These are phyloP conservation scores for Colletotrichum truncatum DNA, from an alignment of 2,329 filamentous ascomycete genomes.

Conservation along the genomic window DNA sequence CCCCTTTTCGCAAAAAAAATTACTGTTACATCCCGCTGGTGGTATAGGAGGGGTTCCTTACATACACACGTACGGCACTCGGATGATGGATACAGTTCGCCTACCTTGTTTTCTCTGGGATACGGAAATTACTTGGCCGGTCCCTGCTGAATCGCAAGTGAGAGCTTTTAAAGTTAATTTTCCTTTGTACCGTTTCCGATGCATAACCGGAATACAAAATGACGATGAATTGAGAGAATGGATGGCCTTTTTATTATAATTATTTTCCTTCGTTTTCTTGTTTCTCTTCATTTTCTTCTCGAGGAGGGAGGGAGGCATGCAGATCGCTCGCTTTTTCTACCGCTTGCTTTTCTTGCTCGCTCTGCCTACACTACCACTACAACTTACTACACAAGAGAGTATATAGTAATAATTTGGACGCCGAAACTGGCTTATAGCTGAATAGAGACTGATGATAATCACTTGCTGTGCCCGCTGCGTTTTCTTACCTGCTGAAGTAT, in stretches of 20 bases:
- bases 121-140: background rate
- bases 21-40: background rate
- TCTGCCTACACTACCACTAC: constrained; percentile 8
- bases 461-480: too few species aligned
- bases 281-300: too few species aligned
- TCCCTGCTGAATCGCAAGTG: background rate
- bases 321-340: constrained; percentile 4
- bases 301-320: background rate
- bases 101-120: background rate
- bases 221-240: constrained; percentile 16
- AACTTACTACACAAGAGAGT: constrained; percentile 21
- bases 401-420: constrained; percentile 34
- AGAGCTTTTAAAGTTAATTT: constrained; percentile 12
- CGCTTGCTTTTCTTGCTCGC: background rate
- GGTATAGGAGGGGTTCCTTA: background rate
- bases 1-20: constrained; percentile 38
- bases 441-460: constrained; percentile 2
- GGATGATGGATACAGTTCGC: background rate
- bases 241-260: background rate
- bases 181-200: constrained; percentile 21
- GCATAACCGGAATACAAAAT: constrained; percentile 12
- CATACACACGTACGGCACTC: constrained; percentile 9
- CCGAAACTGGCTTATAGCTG: constrained; percentile 5
- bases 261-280: too few species aligned
- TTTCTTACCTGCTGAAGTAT: too few species aligned